These are phyloP conservation scores for Limtongozyma cylindracea DNA, from an alignment of 805 yeast genomes.

Conservation along the genomic window DNA sequence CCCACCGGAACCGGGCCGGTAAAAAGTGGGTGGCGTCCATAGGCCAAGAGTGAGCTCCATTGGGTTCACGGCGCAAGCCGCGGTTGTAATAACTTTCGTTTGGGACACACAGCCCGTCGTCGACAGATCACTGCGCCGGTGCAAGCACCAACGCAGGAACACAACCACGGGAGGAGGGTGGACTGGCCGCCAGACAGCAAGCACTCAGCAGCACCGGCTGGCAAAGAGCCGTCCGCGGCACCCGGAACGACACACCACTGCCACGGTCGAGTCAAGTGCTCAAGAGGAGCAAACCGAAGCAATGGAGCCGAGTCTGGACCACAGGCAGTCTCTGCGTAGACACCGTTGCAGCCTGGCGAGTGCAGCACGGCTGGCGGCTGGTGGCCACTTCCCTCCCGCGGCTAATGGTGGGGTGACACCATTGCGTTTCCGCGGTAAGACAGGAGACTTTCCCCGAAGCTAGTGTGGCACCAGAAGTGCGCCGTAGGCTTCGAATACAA, in stretches of 20 bases:
- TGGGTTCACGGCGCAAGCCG: constrained; percentile 25
- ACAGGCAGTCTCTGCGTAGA: not conserved
- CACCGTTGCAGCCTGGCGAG: too few species aligned
- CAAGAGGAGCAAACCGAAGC: constrained; percentile 3
- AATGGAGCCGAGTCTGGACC: not conserved
- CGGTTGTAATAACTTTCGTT: constrained; percentile 59
- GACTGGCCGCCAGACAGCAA: not conserved
- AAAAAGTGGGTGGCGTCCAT: constrained; percentile 27
- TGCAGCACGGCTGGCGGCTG: too few species aligned
- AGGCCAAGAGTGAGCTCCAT: constrained; percentile 73
- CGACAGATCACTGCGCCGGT: constrained; percentile 13
- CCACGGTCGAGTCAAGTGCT: constrained; percentile 1
- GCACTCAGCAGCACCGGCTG: constrained; percentile 4
- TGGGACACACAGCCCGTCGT: constrained; percentile 34
- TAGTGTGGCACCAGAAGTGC: constrained; percentile 6
- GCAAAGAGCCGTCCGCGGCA: constrained; percentile 1
- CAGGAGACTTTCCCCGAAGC: constrained; percentile 89
- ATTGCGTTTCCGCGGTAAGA: constrained; percentile 37
- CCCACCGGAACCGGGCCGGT: constrained; percentile 6
- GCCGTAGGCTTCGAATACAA: constrained; percentile 56
- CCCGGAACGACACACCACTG: not conserved
- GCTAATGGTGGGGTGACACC: constrained; percentile 8
- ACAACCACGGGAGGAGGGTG: constrained; percentile 1
- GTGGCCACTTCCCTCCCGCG: too few species aligned
- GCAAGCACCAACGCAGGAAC: constrained; percentile 1